These are phyloP conservation scores for Eucalyptus tenuipes DNA, from an alignment of 345 rosid genomes.

Conservation along the genomic window DNA sequence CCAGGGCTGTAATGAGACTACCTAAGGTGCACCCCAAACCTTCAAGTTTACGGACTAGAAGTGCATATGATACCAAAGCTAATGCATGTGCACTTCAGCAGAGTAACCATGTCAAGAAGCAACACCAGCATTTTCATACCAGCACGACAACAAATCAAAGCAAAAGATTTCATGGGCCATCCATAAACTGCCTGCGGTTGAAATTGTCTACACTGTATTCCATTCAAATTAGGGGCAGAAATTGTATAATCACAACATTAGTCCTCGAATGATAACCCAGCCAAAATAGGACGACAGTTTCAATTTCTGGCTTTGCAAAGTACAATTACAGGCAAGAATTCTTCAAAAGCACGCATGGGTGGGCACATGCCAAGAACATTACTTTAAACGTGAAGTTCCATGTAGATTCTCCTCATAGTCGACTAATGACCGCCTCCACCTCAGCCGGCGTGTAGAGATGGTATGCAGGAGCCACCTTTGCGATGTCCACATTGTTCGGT, in stretches of 20 bases:
- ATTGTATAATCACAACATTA: neutral
- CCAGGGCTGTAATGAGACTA: neutral
- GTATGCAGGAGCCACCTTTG: slow-evolving; percentile 74
- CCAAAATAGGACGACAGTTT: neutral
- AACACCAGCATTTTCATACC: neutral
- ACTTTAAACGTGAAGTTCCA: neutral
- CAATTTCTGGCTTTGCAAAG: neutral
- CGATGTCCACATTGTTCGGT: slow-evolving; percentile 91
- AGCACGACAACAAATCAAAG: neutral
- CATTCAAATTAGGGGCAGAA: neutral
- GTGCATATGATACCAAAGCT: neutral
- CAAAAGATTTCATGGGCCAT: neutral
- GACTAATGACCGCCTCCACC: slow-evolving; percentile 82
- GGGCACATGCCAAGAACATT: neutral
- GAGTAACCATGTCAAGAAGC: neutral
- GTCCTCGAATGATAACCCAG: neutral
- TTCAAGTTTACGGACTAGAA: neutral
- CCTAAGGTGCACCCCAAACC: neutral
- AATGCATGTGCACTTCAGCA: neutral
- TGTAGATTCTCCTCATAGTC: slow-evolving; percentile 31
- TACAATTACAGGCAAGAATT: neutral
- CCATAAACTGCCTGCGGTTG: neutral
- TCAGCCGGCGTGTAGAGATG: slow-evolving; percentile 88
- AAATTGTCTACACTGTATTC: neutral
- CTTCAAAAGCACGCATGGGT: neutral